Evolutionary conservation across 257 asterid species (phyloP).

Genomic region (Salvia splendens): DNA sequence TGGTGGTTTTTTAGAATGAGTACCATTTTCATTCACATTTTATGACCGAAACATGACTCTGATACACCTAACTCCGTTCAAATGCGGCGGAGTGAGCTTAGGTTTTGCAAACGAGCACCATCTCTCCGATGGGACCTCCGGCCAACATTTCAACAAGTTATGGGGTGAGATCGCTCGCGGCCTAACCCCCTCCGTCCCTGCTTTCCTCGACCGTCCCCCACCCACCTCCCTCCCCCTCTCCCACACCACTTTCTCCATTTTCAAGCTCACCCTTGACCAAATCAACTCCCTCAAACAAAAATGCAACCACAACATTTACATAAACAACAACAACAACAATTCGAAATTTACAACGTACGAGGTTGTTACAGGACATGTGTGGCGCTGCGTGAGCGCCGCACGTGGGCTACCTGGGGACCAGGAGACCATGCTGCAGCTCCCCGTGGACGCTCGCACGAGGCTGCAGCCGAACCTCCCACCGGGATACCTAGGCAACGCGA

Average conservation of each 20-base stretch:
- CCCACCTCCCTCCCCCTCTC: neutral
- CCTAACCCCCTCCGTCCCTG: conserved; percentile 60
- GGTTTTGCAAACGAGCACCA: no score
- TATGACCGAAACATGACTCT: no score
- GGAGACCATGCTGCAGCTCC: conserved; percentile 54
- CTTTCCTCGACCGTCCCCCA: neutral
- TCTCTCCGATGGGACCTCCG: no score
- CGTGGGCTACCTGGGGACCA: conserved; percentile 56
- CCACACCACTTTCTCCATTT: conserved; percentile 36
- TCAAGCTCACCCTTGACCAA: conserved; percentile 53
- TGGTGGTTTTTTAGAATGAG: no score
- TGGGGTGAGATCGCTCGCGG: no score
- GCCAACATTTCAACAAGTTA: no score
- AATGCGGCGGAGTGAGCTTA: no score
- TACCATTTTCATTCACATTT: no score
- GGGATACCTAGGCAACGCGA: conserved; percentile 60
- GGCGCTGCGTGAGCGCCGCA: conserved; percentile 40
- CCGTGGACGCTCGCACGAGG: conserved; percentile 56
- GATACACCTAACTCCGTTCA: no score
- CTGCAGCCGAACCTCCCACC: conserved; percentile 56
- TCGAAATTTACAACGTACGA: conserved; percentile 60
- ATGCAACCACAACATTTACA: conserved; percentile 47
- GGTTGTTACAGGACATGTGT: conserved; percentile 43
- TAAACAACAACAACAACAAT: no score
- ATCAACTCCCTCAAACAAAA: conserved; percentile 54